Conservation (phyloP, 495 filamentous ascomycete genomes). For the Xylaria nigripes region DNA sequence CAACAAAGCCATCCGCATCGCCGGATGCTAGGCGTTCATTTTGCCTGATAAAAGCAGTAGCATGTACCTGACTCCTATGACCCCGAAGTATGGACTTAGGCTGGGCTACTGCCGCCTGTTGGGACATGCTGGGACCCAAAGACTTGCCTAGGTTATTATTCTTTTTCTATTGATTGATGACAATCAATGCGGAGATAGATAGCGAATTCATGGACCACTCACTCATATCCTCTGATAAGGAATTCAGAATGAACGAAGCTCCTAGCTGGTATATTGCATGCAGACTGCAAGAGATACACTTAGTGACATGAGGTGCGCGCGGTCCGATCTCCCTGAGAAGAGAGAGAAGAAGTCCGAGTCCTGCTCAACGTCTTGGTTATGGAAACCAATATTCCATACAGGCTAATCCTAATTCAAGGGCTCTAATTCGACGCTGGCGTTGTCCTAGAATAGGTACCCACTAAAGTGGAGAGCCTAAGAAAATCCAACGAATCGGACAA, state of each 20-base stretch:
- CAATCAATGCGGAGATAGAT: neutral
- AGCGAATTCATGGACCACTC: neutral
- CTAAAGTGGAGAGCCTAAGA: neutral
- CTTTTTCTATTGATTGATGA: neutral
- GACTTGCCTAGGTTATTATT: neutral
- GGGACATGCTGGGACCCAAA: slow-evolving; percentile 13
- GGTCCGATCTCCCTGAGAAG: too few relatives aligned
- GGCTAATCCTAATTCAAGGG: too few relatives aligned
- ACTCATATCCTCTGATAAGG: neutral
- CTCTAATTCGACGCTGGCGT: too few relatives aligned
- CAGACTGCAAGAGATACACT: too few relatives aligned
- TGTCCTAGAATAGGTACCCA: neutral
- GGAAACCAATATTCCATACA: too few relatives aligned
- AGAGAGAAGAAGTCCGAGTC: too few relatives aligned
- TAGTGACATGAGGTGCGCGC: too few relatives aligned
- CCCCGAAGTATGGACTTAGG: slow-evolving; percentile 84
- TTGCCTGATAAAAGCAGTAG: slow-evolving; percentile 57
- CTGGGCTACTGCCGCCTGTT: slow-evolving; percentile 48
- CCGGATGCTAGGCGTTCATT: slow-evolving; percentile 77
- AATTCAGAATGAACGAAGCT: too few relatives aligned
- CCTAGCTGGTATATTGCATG: too few relatives aligned
- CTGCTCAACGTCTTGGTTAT: too few relatives aligned
- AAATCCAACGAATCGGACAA: slow-evolving; percentile 1
- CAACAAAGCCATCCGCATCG: slow-evolving; percentile 83
- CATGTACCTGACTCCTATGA: slow-evolving; percentile 74